A percentile compares a stretch with the other conserved stretches of the same genome.
Conservation (phyloP, 2,329 filamentous ascomycete genomes). For the Fusarium lyarnte region DNA sequence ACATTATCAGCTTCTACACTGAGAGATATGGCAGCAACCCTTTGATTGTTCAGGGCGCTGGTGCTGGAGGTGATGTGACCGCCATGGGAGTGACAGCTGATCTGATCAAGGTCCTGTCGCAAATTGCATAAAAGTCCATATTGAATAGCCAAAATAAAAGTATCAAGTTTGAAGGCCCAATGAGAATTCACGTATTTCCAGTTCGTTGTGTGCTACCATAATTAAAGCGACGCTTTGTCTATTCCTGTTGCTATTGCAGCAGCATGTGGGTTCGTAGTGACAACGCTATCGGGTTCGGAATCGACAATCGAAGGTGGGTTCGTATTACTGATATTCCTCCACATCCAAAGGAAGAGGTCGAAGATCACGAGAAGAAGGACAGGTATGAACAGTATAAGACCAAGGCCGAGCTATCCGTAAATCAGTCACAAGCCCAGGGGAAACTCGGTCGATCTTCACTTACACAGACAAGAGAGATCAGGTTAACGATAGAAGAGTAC, state of each 20-base stretch:
- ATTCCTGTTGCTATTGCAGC: slow-evolving; percentile 38
- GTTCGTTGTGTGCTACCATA: slow-evolving; percentile 1
- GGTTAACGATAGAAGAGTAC: slow-evolving; percentile 48
- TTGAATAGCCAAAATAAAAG: slow-evolving; percentile 34
- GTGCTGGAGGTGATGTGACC: slow-evolving; percentile 93
- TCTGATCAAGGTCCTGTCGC: slow-evolving; percentile 84
- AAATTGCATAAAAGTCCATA: slow-evolving; percentile 61
- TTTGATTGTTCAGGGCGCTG: slow-evolving; percentile 92
- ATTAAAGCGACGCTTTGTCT: slow-evolving; percentile 36
- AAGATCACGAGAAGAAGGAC: slow-evolving; percentile 59
- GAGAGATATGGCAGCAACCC: slow-evolving; percentile 92
- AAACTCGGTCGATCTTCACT: slow-evolving; percentile 28
- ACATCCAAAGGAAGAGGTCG: slow-evolving; percentile 64
- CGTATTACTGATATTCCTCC: slow-evolving; percentile 52
- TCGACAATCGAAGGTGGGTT: slow-evolving; percentile 23
- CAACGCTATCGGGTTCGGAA: slow-evolving; percentile 25
- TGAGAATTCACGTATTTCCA: not conserved
- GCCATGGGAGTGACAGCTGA: slow-evolving; percentile 98
- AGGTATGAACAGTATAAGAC: slow-evolving; percentile 58
- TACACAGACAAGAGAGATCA: slow-evolving; percentile 53
- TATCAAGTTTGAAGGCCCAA: slow-evolving; percentile 6
- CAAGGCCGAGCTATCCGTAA: slow-evolving; percentile 52
- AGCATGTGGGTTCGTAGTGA: slow-evolving; percentile 33
- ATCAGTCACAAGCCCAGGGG: slow-evolving; percentile 24
- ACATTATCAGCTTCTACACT: slow-evolving; percentile 99